phyloP scores from a whole-genome alignment of 2,329 filamentous ascomycete species.

The Diaporthe vaccinii region DNA sequence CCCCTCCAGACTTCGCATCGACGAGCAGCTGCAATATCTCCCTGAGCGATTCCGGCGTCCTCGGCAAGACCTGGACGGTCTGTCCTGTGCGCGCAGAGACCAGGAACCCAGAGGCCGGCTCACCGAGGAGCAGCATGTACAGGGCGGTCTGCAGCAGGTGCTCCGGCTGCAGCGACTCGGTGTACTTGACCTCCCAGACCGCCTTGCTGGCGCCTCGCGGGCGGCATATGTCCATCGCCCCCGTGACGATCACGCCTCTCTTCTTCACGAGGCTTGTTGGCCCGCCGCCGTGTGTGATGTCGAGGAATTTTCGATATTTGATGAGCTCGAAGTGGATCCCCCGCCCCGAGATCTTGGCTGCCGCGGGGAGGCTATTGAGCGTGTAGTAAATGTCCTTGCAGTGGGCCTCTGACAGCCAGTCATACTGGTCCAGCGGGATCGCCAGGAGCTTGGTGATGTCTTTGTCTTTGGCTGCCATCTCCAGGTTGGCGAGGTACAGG shows the following conservation, averaged over 20 bases:
- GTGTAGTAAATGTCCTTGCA: slow-evolving; percentile 37
- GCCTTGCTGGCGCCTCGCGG: slow-evolving; percentile 24
- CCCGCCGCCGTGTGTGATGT: slow-evolving; percentile 36
- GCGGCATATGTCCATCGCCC: slow-evolving; percentile 37
- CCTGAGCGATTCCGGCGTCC: slow-evolving; percentile 8
- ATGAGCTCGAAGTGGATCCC: slow-evolving; percentile 31
- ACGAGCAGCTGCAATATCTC: slow-evolving; percentile 38
- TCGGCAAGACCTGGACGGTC: slow-evolving; percentile 36
- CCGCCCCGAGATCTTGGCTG: slow-evolving; percentile 11
- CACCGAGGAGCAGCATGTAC: slow-evolving; percentile 35
- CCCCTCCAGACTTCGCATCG: slow-evolving; percentile 37
- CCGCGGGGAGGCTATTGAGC: slow-evolving; percentile 28
- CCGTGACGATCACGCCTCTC: slow-evolving; percentile 10
- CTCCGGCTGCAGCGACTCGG: slow-evolving; percentile 34
- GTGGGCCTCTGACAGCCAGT: slow-evolving; percentile 36
- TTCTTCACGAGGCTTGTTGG: slow-evolving; percentile 32
- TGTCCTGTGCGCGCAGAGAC: slow-evolving; percentile 37
- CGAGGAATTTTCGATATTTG: slow-evolving; percentile 3
- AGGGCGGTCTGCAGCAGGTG: slow-evolving; percentile 36
- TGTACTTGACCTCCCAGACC: slow-evolving; percentile 39
- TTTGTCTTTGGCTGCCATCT: slow-evolving; percentile 39
- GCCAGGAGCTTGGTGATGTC: slow-evolving; percentile 40
- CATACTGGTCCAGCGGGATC: slow-evolving; percentile 33
- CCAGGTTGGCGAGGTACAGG: slow-evolving; percentile 26
- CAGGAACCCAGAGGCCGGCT: slow-evolving; percentile 29